phyloP scores from a whole-genome alignment of 106 monocot genomes.

The Allium sativum region DNA sequence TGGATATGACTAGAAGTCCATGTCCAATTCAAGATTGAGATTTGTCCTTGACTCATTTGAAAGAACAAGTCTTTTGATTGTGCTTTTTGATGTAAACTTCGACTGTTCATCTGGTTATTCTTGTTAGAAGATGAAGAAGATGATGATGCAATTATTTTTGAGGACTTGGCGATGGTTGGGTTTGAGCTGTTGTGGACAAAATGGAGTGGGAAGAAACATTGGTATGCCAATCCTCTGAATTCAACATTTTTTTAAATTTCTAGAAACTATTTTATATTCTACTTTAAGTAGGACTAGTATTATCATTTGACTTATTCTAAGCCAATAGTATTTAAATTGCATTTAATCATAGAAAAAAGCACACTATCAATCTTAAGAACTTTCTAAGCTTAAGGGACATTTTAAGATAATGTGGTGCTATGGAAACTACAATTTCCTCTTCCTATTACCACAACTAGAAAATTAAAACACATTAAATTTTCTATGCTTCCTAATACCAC shows the following conservation, averaged over 20 bases:
- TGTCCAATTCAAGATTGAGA: constrained; percentile 41
- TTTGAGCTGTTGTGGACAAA: background rate
- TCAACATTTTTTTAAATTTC: background rate
- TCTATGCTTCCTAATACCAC: too few species aligned
- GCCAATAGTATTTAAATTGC: too few species aligned
- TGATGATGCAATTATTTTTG: constrained; percentile 9
- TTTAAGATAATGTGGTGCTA: too few species aligned
- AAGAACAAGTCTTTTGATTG: constrained; percentile 51
- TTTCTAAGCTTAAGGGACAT: too few species aligned
- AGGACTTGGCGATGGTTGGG: background rate
- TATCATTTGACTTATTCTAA: too few species aligned
- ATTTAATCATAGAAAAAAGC: too few species aligned
- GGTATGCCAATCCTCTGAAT: background rate
- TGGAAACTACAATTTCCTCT: too few species aligned
- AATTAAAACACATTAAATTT: too few species aligned
- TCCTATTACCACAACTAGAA: too few species aligned
- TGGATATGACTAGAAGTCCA: constrained; percentile 72
- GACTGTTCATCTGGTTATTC: constrained; percentile 7
- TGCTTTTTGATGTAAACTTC: background rate
- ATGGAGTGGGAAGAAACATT: constrained; percentile 8
- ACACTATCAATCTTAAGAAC: too few species aligned
- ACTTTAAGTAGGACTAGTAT: background rate
- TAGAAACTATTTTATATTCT: background rate
- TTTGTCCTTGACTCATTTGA: constrained; percentile 49
- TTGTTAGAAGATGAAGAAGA: constrained; percentile 14